Base-by-base conservation (phyloP, 2,329 filamentous ascomycete genomes). In the Alternaria arborescens region DNA sequence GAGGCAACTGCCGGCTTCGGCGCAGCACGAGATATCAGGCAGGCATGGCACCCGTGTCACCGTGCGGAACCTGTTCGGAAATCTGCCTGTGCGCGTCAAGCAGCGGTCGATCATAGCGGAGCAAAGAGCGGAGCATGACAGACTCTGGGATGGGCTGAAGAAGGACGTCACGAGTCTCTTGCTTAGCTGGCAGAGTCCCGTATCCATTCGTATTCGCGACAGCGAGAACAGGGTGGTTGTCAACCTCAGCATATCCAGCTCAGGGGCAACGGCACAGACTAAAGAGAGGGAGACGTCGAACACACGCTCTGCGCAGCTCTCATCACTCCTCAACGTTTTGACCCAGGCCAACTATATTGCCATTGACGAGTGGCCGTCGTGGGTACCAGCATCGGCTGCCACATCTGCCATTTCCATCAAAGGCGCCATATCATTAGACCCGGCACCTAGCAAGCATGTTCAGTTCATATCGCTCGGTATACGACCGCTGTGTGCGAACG, bases 31-130 rank as follows among this genome's bases (percentile, higher is more conserved):
- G 48, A 69, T 83, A 8, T 80, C 79, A 36, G 85, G 84, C 57
- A 76, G 81, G 20, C 88, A 92, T 79, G 94, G 94, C 5, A 97
- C 94, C 0, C 86, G 87, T 28, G 88, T 94, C 2, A 85, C 85
- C 0, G 90, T 97, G 6, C 87, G 89, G 57, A 89, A 97, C 75
- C 82, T 97, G 1, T 98, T 97, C 78, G 93, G 94, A 0, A 91
- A 89, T 60, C 92, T 97, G 87, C 93, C 94, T 0, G 94, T 97
- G 12, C 88, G 94, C 14, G 89, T 96, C 26, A 97, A 95, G 74
- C 91, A 93, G 69, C 86, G 93, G 64, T 86, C 86, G 0, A 68
- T 88, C 3, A 79, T 65, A 76, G 83, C 40, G 81, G 87, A 70
- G 83, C 82, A 67, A 66, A 83, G 60, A 11, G 73, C 82, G 24